Percentiles rank a stretch among this genome's conserved stretches.
phyloP scores from a whole-genome alignment of 108 stramenopile species.

The Cyclotella baltica region DNA sequence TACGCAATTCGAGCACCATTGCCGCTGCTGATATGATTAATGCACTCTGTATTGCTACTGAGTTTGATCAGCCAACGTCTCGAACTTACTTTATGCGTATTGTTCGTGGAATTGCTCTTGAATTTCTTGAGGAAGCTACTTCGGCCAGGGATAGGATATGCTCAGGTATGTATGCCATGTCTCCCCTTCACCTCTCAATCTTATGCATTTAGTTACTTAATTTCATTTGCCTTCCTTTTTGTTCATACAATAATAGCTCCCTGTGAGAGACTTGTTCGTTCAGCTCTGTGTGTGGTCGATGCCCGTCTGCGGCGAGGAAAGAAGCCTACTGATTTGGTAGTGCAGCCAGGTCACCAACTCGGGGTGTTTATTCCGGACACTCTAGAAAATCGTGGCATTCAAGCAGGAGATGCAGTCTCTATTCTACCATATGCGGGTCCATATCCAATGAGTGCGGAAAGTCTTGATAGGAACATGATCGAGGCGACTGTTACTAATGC shows the following conservation, averaged over 20 bases:
- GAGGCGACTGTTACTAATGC: conserved; percentile 90
- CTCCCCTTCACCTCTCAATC: background rate
- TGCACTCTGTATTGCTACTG: conserved; percentile 91
- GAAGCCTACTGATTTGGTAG: conserved; percentile 84
- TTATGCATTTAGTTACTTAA: background rate
- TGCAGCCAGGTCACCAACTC: conserved; percentile 86
- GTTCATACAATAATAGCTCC: conserved; percentile 48
- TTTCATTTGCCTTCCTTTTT: background rate
- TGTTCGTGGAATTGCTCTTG: conserved; percentile 88
- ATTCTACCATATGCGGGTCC: conserved; percentile 92
- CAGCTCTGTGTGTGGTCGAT: conserved; percentile 90
- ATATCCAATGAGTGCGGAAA: conserved; percentile 92
- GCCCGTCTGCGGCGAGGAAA: conserved; percentile 83
- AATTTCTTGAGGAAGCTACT: conserved; percentile 93
- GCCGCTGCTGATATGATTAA: conserved; percentile 93
- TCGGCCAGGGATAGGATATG: conserved; percentile 92
- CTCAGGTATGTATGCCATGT: conserved; percentile 39
- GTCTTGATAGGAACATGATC: conserved; percentile 91
- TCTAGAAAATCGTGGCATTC: conserved; percentile 88
- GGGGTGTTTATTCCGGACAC: conserved; percentile 92
- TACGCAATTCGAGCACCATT: conserved; percentile 83
- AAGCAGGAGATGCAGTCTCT: conserved; percentile 91
- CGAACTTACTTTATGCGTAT: conserved; percentile 91
- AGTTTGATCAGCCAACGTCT: conserved; percentile 83
- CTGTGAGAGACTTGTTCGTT: conserved; percentile 87